Conservation (phyloP, 202 grass and related monocot species). For the Elaeis oleifera region DNA sequence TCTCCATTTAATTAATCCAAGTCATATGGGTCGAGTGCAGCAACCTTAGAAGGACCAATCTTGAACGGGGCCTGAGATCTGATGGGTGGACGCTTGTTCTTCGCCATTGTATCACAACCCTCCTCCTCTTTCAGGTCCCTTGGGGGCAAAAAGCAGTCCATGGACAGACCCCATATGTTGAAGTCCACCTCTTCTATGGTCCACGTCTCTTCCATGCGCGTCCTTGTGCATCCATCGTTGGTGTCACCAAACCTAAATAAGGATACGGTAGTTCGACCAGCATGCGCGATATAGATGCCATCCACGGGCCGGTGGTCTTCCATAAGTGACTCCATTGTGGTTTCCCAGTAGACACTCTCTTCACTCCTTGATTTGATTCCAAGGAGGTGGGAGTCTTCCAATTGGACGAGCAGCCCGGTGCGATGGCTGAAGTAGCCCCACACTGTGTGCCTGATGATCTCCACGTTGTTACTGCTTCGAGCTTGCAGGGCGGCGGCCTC, state of each 20-base stretch:
- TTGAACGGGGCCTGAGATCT: conserved; percentile 22
- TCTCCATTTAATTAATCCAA: conserved; percentile 38
- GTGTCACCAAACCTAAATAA: conserved; percentile 77
- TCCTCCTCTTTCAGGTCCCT: conserved; percentile 73
- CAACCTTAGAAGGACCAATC: conserved; percentile 76
- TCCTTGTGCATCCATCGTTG: conserved; percentile 61
- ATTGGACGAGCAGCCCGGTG: conserved; percentile 76
- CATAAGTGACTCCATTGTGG: conserved; percentile 88
- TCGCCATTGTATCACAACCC: conserved; percentile 19
- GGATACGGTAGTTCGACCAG: conserved; percentile 66
- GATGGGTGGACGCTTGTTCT: conserved; percentile 30
- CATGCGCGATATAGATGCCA: conserved; percentile 91
- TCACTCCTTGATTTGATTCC: conserved; percentile 50
- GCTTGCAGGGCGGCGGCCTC: conserved; percentile 74
- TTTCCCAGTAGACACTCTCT: conserved; percentile 93
- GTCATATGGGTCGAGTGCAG: conserved; percentile 57
- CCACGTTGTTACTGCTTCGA: conserved; percentile 82
- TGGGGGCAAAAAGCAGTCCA: conserved; percentile 88
- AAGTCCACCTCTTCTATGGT: conserved; percentile 91
- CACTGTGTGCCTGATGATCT: conserved; percentile 93
- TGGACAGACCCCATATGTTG: conserved; percentile 87
- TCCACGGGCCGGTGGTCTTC: conserved; percentile 77
- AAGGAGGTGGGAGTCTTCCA: conserved; percentile 94
- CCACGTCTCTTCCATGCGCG: conserved; percentile 90
- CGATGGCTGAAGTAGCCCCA: conserved; percentile 99